phyloP scores from a whole-genome alignment of 2,329 filamentous ascomycete species.

The Lasiodiplodia theobromae region DNA sequence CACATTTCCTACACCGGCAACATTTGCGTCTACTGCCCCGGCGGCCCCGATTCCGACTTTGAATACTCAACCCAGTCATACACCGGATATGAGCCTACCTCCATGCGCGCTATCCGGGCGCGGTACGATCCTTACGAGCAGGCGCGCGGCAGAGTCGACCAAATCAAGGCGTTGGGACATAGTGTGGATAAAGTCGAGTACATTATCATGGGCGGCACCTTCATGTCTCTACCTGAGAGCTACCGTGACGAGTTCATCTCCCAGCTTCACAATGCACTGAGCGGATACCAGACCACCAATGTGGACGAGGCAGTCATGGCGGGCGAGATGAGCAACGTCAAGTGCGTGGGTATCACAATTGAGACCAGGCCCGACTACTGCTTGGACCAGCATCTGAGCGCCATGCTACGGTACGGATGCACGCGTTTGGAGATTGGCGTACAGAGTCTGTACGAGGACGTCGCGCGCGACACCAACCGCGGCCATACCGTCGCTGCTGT shows the following conservation, averaged over 20 bases:
- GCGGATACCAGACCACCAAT: constrained; percentile 90
- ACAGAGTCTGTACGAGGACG: constrained; percentile 96
- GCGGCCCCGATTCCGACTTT: constrained; percentile 96
- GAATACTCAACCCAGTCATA: constrained; percentile 99
- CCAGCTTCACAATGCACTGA: constrained; percentile 94
- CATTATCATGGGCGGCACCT: constrained; percentile 99
- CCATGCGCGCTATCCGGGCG: constrained; percentile 96
- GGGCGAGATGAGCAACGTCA: constrained; percentile 95
- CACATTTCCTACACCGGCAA: constrained; percentile 99
- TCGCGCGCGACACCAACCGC: constrained; percentile 96
- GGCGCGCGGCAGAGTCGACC: constrained; percentile 91
- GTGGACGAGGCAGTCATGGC: constrained; percentile 96
- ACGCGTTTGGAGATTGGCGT: constrained; percentile 94
- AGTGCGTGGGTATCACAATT: constrained; percentile 98
- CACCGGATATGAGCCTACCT: constrained; percentile 97
- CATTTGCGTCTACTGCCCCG: constrained; percentile 98
- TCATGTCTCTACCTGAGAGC: constrained; percentile 91
- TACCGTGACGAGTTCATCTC: constrained; percentile 95
- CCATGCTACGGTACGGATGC: constrained; percentile 98
- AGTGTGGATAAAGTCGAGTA: constrained; percentile 99
- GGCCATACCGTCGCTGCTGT: constrained; percentile 96
- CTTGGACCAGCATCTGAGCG: constrained; percentile 89
- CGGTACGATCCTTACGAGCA: constrained; percentile 98
- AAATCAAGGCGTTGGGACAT: constrained; percentile 93
- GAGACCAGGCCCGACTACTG: constrained; percentile 98